Evolutionary conservation across 2,329 filamentous ascomycete species (phyloP).

Genomic region (Alternaria sp.): DNA sequence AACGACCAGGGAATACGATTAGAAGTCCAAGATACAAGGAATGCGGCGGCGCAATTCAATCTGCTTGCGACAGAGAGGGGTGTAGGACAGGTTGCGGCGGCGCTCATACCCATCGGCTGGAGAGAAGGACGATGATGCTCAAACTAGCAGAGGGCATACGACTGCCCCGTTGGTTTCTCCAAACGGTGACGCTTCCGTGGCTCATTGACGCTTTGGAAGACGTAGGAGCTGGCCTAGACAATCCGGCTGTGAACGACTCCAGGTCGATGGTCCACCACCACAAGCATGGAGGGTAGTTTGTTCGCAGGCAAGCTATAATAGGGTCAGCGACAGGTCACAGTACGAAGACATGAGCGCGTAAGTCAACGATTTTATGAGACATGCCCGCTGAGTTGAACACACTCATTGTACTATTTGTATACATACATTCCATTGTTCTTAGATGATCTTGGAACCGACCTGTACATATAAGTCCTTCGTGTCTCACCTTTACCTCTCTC

Average conservation of each 20-base stretch:
- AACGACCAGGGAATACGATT: constrained; percentile 81
- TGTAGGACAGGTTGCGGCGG: constrained; percentile 82
- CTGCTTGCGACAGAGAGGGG: constrained; percentile 92
- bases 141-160: neutral
- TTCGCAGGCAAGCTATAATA: neutral
- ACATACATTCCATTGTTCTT: neutral
- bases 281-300: neutral
- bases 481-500: neutral
- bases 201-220: neutral
- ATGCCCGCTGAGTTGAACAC: neutral
- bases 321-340: neutral
- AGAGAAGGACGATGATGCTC: constrained; percentile 55
- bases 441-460: neutral
- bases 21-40: constrained; percentile 89
- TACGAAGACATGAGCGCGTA: neutral
- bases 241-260: neutral
- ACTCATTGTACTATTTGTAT: constrained; percentile 12
- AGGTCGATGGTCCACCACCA: neutral
- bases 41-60: constrained; percentile 94
- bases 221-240: neutral
- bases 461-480: neutral
- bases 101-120: constrained; percentile 87
- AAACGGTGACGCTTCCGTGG: neutral
- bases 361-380: neutral
- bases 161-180: neutral